Base-by-base conservation (phyloP, 2,329 filamentous ascomycete genomes). In the Chaetomium olivaceum region DNA sequence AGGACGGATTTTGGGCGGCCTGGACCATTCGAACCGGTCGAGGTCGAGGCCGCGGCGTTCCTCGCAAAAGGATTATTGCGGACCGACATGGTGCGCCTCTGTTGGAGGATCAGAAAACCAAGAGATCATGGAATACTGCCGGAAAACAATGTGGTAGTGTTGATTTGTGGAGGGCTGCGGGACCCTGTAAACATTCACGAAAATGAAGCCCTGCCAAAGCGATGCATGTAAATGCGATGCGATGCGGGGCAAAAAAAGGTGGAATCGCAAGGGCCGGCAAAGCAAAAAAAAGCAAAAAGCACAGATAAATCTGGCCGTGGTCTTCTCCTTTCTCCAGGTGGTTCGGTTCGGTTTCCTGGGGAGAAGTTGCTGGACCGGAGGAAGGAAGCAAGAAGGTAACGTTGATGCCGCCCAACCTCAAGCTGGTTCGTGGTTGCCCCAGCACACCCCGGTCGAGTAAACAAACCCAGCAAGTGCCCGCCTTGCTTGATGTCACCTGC, bases 11-110 rank as follows among this genome's bases (percentile, higher is more conserved):
- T 93, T 11, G 92, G 91, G 71, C 92, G 79, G 69, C 82, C 81
- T 62, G 78, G 79, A 68, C 82, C 81, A 64, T 77, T 80, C 43
- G 87, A 83, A 58, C 81, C 83, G 51, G 90, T 85, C 36, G 91
- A 91, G 25, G 89, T 84, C 19, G 91, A 89, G 54, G 83, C 80
- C n/a, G 91, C 89, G 54, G 83, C 80, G 61, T 87, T 87, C 74
- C 92, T 86, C 67, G 85, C 83, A 76, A 97, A 96, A 19, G 91
- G 91, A 79, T 92, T 94, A 76, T 88, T 91, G 73, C 92, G 91
- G 76, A 89, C 86, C 71, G 89, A 86, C 77, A 86, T 85, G 77
- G 83, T 86, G 73, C 83, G 81, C 61, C 66, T 54, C 50, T 63
- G n/a, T 64, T 63, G 16, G 60, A 43, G 55, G 61, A 27, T 43